These are phyloP conservation scores for Trypanosoma scelopori DNA, from an alignment of 208 protist species.

Conservation along the genomic window DNA sequence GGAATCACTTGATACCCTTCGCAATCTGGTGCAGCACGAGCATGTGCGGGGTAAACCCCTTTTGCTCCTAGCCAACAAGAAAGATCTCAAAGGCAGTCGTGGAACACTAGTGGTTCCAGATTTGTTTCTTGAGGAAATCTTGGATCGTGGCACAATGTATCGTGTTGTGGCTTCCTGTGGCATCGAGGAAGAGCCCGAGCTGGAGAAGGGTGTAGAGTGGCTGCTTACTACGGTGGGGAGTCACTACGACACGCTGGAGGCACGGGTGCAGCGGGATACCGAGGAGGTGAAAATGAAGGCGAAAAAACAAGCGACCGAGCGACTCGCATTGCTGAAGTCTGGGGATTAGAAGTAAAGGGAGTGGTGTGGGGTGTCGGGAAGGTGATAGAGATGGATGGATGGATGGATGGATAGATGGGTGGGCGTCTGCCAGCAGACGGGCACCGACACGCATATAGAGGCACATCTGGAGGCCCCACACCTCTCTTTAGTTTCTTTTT, in stretches of 20 bases:
- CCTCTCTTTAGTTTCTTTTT: conserved; percentile 1
- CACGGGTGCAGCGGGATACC: conserved; percentile 65
- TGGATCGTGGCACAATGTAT: conserved; percentile 44
- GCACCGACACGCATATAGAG: not conserved
- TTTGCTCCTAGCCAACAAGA: conserved; percentile 99
- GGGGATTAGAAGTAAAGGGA: conserved; percentile 20
- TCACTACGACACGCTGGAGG: conserved; percentile 54
- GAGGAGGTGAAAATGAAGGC: conserved; percentile 66
- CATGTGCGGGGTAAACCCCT: conserved; percentile 97
- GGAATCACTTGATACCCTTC: conserved; percentile 70
- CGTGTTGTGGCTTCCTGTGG: conserved; percentile 73
- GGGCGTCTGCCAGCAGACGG: not conserved
- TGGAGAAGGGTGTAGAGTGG: conserved; percentile 88
- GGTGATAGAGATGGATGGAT: not conserved
- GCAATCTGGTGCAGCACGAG: conserved; percentile 86
- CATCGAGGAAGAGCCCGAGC: conserved; percentile 68
- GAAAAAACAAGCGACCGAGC: conserved; percentile 61
- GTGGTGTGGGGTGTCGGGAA: not conserved
- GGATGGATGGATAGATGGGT: not conserved
- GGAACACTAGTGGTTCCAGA: conserved; percentile 77
- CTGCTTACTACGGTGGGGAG: conserved; percentile 66
- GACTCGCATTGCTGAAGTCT: conserved; percentile 45
- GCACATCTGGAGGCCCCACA: not conserved
- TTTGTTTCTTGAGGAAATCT: conserved; percentile 53
- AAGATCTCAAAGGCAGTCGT: conserved; percentile 94